Evolutionary conservation across 305 asterid genomes (phyloP).

Genomic region (Solanum hybrid): DNA sequence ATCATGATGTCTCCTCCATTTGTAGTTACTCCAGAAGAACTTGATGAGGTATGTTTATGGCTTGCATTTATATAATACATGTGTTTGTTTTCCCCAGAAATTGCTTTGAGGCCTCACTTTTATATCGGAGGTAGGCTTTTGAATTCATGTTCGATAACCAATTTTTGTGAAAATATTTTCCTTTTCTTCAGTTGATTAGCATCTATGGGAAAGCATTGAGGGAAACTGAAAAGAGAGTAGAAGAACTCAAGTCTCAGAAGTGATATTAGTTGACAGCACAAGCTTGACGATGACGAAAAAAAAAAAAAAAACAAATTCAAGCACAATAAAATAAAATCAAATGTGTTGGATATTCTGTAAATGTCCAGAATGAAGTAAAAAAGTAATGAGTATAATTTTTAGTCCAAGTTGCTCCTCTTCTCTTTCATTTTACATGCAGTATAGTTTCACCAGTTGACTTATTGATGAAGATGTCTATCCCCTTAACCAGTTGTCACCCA

Average conservation of each 20-base stretch:
- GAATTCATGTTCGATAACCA: background rate
- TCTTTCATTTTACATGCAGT: background rate
- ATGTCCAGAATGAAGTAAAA: background rate
- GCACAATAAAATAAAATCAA: background rate
- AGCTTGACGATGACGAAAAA: slow-evolving; percentile 11
- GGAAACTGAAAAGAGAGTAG: slow-evolving; percentile 73
- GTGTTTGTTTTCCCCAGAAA: background rate
- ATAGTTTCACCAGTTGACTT: background rate
- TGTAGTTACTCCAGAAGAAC: slow-evolving; percentile 54
- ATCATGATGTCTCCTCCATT: slow-evolving; percentile 95
- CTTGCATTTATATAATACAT: background rate
- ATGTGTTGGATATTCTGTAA: background rate
- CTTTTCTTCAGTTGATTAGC: slow-evolving; percentile 36
- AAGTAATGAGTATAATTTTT: background rate
- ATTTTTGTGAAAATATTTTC: background rate
- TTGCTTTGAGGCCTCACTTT: background rate
- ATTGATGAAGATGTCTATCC: background rate
- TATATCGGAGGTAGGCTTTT: background rate
- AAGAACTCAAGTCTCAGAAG: slow-evolving; percentile 58
- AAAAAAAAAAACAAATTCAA: background rate
- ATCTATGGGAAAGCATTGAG: slow-evolving; percentile 70
- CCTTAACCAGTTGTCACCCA: background rate
- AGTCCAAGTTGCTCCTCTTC: background rate
- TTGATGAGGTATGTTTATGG: slow-evolving; percentile 41
- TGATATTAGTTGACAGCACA: slow-evolving; percentile 24